Conservation (phyloP, 139 green algal genomes). For the Choricystis sp. region DNA sequence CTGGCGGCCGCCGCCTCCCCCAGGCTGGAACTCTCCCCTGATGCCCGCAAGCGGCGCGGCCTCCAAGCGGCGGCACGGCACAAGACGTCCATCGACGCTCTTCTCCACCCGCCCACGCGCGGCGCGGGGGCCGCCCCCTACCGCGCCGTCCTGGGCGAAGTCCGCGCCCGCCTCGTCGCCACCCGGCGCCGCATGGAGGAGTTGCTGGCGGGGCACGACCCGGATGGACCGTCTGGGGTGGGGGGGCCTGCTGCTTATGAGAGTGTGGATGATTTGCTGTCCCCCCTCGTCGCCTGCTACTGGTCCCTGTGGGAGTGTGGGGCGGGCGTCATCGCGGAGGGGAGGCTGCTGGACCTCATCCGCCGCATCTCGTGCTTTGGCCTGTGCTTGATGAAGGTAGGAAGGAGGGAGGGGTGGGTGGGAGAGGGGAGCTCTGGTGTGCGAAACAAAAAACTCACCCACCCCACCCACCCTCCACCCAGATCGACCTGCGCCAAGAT, state of each 20-base stretch:
- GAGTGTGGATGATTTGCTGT: conserved; percentile 45
- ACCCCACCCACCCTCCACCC: too few relatives aligned
- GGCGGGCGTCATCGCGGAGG: conserved; percentile 71
- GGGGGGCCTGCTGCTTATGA: conserved; percentile 10
- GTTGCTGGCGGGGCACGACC: conserved; percentile 37
- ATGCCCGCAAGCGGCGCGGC: conserved; percentile 7
- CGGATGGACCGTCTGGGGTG: neutral
- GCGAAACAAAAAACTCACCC: too few relatives aligned
- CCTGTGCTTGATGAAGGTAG: conserved; percentile 77
- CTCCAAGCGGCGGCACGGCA: conserved; percentile 17
- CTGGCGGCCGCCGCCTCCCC: neutral
- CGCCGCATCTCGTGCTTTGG: conserved; percentile 76
- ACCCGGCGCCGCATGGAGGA: conserved; percentile 73
- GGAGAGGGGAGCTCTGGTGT: too few relatives aligned
- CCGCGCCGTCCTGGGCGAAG: conserved; percentile 67
- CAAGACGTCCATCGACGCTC: conserved; percentile 27
- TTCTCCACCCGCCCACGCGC: conserved; percentile 26
- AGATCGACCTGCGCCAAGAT: conserved; percentile 90
- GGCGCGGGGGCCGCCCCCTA: conserved; percentile 63
- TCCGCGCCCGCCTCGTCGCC: conserved; percentile 69
- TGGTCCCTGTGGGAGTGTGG: conserved; percentile 72
- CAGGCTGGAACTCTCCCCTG: neutral
- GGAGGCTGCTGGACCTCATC: conserved; percentile 79
- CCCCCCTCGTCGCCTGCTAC: conserved; percentile 72
- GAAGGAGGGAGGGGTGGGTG: too few relatives aligned